Percentiles rank a stretch among this genome's conserved stretches.
Evolutionary conservation across 352 stramenopile genomes (phyloP).

Genomic region (Phytophthora tentaculata): DNA sequence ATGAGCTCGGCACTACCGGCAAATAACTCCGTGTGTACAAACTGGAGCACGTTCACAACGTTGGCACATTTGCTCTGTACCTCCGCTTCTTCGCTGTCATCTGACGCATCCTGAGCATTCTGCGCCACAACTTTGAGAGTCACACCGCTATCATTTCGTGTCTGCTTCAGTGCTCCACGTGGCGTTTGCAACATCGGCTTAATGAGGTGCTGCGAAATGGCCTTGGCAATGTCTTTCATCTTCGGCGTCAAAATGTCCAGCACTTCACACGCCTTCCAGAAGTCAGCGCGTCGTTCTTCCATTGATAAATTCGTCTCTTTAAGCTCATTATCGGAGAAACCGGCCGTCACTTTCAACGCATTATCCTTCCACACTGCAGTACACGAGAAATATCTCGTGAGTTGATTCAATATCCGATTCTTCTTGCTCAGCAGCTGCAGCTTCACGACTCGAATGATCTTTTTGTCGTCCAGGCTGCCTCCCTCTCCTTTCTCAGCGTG

Average conservation of each 20-base stretch:
- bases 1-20: slow-evolving; percentile 50
- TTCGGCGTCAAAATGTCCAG: slow-evolving; percentile 48
- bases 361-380: slow-evolving; percentile 51
- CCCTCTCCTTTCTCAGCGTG: slow-evolving; percentile 17
- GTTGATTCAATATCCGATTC: slow-evolving; percentile 51
- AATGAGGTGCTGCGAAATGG: slow-evolving; percentile 52
- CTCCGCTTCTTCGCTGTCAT: slow-evolving; percentile 28
- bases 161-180: slow-evolving; percentile 28
- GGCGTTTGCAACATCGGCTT: slow-evolving; percentile 52
- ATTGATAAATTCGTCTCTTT: background rate
- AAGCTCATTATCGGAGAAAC: slow-evolving; percentile 10
- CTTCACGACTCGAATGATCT: slow-evolving; percentile 51
- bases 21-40: slow-evolving; percentile 64
- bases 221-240: slow-evolving; percentile 66
- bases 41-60: slow-evolving; percentile 59
- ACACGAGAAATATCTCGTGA: slow-evolving; percentile 55
- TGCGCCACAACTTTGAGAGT: slow-evolving; percentile 33
- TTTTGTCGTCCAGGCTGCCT: slow-evolving; percentile 15
- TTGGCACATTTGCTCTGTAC: slow-evolving; percentile 47
- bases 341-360: slow-evolving; percentile 38
- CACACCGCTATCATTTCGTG: slow-evolving; percentile 26
- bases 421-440: slow-evolving; percentile 63
- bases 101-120: background rate
- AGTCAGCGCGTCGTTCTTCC: slow-evolving; percentile 39
- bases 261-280: slow-evolving; percentile 68